These are phyloP conservation scores for Penicillium polonicum DNA, from an alignment of 2,329 filamentous ascomycete genomes.

Conservation along the genomic window DNA sequence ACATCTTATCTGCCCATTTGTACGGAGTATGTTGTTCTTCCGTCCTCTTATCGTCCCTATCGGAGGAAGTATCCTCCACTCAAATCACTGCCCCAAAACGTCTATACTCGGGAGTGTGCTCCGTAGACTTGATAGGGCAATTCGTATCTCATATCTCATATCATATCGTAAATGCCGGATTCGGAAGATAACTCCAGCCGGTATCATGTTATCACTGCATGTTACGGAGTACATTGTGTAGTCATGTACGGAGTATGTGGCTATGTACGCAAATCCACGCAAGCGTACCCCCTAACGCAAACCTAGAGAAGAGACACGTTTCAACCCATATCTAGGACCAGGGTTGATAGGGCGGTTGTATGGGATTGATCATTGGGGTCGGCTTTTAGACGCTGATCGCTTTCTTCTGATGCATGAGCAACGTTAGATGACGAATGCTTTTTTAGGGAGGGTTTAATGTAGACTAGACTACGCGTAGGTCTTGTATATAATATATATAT, in stretches of 20 bases:
- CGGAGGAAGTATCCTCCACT: slow-evolving; percentile 2
- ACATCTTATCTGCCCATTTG: neutral
- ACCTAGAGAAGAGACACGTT: slow-evolving; percentile 15
- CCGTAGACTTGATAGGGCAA: slow-evolving; percentile 3
- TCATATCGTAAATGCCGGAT: neutral
- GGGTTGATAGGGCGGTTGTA: neutral
- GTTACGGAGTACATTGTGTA: neutral
- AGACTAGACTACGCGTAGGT: neutral
- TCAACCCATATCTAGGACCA: slow-evolving; percentile 3
- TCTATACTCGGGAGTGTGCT: neutral
- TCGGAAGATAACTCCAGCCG: slow-evolving; percentile 2
- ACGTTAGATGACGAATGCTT: slow-evolving; percentile 13
- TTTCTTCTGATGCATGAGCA: neutral
- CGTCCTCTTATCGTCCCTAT: neutral
- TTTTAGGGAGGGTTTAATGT: neutral
- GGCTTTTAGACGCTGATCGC: neutral
- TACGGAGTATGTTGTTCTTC: neutral
- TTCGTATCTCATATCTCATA: slow-evolving; percentile 2
- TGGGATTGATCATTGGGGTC: slow-evolving; percentile 5
- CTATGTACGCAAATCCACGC: neutral
- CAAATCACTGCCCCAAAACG: neutral
- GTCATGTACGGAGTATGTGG: neutral
- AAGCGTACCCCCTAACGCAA: neutral
- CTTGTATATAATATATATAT: neutral
- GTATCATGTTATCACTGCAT: neutral